phyloP scores from a whole-genome alignment of 441 rosid genomes.

The Gossypium schwendimanii region DNA sequence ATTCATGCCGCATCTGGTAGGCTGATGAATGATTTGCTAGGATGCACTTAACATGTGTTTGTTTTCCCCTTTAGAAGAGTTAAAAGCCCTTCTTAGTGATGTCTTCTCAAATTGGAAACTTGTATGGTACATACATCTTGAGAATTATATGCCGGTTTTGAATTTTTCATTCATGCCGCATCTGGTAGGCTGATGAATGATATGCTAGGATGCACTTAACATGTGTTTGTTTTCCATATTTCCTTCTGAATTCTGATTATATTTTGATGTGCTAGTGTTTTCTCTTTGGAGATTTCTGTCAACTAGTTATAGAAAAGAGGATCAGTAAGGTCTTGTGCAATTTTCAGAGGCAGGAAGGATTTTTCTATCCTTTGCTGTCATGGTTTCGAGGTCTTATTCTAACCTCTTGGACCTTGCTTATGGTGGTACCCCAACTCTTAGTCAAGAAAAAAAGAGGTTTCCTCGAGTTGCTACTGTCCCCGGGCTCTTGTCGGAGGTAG shows the following conservation, averaged over 20 bases:
- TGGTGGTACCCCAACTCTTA: constrained; percentile 45
- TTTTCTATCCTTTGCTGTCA: constrained; percentile 16
- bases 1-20: not conserved
- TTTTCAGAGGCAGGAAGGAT: constrained; percentile 11
- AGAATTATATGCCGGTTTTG: not conserved
- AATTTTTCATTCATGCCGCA: not conserved
- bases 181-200: not conserved
- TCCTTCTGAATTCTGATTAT: constrained; percentile 14
- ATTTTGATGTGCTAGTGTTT: not conserved
- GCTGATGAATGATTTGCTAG: not conserved
- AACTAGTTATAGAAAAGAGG: not conserved
- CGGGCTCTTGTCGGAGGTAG: constrained; percentile 63
- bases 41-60: not conserved
- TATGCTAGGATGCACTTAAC: not conserved
- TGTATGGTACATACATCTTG: not conserved
- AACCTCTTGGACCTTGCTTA: constrained; percentile 83
- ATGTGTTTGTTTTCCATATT: not conserved
- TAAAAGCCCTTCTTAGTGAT: constrained; percentile 2
- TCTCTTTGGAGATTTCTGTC: constrained; percentile 13
- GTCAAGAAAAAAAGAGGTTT: constrained; percentile 56
- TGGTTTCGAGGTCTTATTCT: constrained; percentile 83
- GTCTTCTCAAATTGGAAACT: constrained; percentile 5
- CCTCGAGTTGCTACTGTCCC: constrained; percentile 73
- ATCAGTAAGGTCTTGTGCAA: constrained; percentile 1
- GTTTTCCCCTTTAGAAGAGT: not conserved